Percentiles rank a stretch among this genome's conserved stretches.
phyloP scores from a whole-genome alignment of 148 eudicot species.

The Euryodendron excelsum region DNA sequence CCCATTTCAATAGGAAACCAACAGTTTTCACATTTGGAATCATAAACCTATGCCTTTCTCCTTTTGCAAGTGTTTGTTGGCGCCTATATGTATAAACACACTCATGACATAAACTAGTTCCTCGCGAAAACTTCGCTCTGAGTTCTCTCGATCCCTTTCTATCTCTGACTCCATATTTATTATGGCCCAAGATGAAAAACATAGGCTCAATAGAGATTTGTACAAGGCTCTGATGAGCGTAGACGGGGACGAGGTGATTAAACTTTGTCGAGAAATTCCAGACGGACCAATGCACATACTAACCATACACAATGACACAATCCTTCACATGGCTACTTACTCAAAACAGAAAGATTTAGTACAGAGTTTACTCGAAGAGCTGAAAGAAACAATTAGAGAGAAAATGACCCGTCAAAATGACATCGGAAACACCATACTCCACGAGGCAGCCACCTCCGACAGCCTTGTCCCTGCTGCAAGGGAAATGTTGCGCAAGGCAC shows the following conservation, averaged over 20 bases:
- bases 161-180: no score
- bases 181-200: no score
- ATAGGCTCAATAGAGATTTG: not conserved
- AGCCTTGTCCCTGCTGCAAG: not conserved
- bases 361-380: not conserved
- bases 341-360: not conserved
- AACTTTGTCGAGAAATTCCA: not conserved
- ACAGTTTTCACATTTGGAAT: no score
- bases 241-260: not conserved
- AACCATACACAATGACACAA: constrained; percentile 11
- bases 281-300: constrained; percentile 8
- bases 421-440: constrained; percentile 15
- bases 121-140: no score
- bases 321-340: constrained; percentile 16
- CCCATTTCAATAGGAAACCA: no score
- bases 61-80: no score
- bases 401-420: not conserved
- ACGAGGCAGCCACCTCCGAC: constrained; percentile 10
- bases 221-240: not conserved
- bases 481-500: constrained; percentile 9
- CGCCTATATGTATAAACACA: no score
- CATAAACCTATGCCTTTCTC: no score
- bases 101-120: no score
- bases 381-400: not conserved
- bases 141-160: no score